Base-by-base conservation (phyloP, 2,329 filamentous ascomycete genomes). In the Eutypella sp. region DNA sequence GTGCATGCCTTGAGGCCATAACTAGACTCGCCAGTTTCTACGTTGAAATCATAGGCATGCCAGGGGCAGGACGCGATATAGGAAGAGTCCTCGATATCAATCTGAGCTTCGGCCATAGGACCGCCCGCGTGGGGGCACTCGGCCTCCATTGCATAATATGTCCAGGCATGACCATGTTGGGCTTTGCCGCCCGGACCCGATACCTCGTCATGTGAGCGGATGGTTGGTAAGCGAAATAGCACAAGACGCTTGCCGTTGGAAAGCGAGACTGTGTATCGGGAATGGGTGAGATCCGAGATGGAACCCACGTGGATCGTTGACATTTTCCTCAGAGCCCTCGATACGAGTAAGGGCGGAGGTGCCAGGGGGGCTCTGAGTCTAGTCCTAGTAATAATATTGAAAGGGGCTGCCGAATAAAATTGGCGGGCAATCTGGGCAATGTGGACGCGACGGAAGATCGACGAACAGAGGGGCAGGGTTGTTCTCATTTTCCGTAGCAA, bases 1-100 rank as follows among this genome's bases (percentile, higher is more conserved):
- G 70, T 73, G 57, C 70, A 73, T 3, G 70, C 63, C 55, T 70
- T 71, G 48, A 73, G 63, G 10, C 70, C 70, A 16, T 71, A 68
- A 48, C 70, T 73, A 6, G 70, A 73, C 57, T 72, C 67, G 44
- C 70, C 70, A 1, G 70, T 73, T 56, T 73, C 69, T 46, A 73
- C 68, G 45, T 73, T 73, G 50, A 73, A 73, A 52, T 73, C 70
- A 51, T 73, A 73, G 2, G 70, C 70, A 55, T 73, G 70, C 70
- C 70, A 73, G 13, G 70, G 70, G 48, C 70, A 73, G 2, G 70
- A 72, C 16, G 65, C 69, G 20, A 73, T 57, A 49, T 73, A 73
- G 2, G 68, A 68, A 0, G 70, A 72, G 47, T 73, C 70, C 47
- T 73, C 70, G 44, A 73, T 73, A 44, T 73, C 70, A 20, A 73